Percentiles rank a stretch among this genome's conserved stretches.
Evolutionary conservation across 2,329 filamentous ascomycete species (phyloP).

Genomic region (Talaromyces funiculosus): DNA sequence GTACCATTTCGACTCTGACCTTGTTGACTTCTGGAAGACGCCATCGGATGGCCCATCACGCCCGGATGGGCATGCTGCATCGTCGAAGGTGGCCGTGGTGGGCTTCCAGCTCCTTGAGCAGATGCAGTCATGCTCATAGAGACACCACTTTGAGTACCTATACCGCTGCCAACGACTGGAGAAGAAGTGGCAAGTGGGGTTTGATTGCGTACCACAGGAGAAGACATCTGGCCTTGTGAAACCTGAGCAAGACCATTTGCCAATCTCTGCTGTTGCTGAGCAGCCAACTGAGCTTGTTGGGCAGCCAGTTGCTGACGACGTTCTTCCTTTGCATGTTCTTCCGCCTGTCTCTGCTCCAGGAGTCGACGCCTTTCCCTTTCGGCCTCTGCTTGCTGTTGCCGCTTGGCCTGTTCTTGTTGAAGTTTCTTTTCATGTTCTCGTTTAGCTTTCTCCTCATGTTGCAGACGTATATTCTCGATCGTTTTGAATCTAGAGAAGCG

Average conservation of each 20-base stretch:
- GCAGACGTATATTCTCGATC: slow-evolving; percentile 74
- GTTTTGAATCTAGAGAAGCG: slow-evolving; percentile 89
- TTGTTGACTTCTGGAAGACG: slow-evolving; percentile 40
- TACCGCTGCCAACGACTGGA: slow-evolving; percentile 37
- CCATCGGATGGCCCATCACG: slow-evolving; percentile 43
- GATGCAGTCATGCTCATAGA: slow-evolving; percentile 43
- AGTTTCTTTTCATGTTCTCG: slow-evolving; percentile 44
- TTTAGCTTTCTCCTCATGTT: slow-evolving; percentile 64
- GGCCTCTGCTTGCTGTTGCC: slow-evolving; percentile 45
- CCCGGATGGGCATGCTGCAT: slow-evolving; percentile 44
- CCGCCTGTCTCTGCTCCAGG: slow-evolving; percentile 38
- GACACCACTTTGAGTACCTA: slow-evolving; percentile 35
- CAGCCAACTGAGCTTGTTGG: slow-evolving; percentile 41
- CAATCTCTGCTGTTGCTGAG: slow-evolving; percentile 48
- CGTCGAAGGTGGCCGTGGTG: slow-evolving; percentile 40
- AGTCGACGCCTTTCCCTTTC: slow-evolving; percentile 45
- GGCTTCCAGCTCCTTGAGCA: slow-evolving; percentile 43
- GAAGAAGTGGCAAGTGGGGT: slow-evolving; percentile 44
- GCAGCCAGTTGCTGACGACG: slow-evolving; percentile 36
- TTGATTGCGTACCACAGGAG: slow-evolving; percentile 43
- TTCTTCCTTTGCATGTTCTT: slow-evolving; percentile 40
- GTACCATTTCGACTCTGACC: slow-evolving; percentile 45
- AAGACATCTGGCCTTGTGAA: slow-evolving; percentile 41
- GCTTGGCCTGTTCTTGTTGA: slow-evolving; percentile 46
- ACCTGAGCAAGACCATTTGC: slow-evolving; percentile 31